These are phyloP conservation scores for Saccharomycopsis guyanensis DNA, from an alignment of 805 yeast species.

Conservation along the genomic window DNA sequence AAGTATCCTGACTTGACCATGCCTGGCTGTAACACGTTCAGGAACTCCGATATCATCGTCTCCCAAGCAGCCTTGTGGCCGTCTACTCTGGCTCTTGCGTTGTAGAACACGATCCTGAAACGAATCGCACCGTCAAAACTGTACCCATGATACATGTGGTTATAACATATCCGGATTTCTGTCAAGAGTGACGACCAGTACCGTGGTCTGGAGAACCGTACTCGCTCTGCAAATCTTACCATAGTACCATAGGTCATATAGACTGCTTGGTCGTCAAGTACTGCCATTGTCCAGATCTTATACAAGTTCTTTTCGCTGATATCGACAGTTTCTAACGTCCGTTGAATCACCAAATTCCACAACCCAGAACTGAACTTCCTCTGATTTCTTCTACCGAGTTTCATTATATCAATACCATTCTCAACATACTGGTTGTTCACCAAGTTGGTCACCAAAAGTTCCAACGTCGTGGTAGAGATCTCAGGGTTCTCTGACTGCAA, in stretches of 20 bases:
- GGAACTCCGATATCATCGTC: not conserved
- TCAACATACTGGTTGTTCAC: constrained; percentile 5
- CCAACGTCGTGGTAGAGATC: constrained; percentile 6
- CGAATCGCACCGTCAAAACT: not conserved
- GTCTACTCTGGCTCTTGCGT: not conserved
- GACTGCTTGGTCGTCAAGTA: constrained; percentile 1
- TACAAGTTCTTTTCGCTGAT: not conserved
- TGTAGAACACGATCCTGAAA: not conserved
- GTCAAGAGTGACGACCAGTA: no score
- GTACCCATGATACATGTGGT: not conserved
- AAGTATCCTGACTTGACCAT: not conserved
- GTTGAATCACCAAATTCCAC: constrained; percentile 12
- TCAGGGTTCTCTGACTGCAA: not conserved
- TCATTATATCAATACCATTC: constrained; percentile 4
- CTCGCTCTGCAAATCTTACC: not conserved
- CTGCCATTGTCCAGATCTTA: not conserved
- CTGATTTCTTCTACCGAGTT: not conserved
- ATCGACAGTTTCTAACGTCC: not conserved
- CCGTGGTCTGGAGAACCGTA: not conserved
- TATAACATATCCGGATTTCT: not conserved
- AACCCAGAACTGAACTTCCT: constrained; percentile 9
- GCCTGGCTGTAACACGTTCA: not conserved
- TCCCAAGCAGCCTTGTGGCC: constrained; percentile 3
- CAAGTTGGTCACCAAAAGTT: constrained; percentile 9
- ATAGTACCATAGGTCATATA: constrained; percentile 9